A percentile compares a stretch with the other conserved stretches of the same genome.
Conservation (phyloP, 2,329 filamentous ascomycete genomes). For the Ophiostoma perfectum region DNA sequence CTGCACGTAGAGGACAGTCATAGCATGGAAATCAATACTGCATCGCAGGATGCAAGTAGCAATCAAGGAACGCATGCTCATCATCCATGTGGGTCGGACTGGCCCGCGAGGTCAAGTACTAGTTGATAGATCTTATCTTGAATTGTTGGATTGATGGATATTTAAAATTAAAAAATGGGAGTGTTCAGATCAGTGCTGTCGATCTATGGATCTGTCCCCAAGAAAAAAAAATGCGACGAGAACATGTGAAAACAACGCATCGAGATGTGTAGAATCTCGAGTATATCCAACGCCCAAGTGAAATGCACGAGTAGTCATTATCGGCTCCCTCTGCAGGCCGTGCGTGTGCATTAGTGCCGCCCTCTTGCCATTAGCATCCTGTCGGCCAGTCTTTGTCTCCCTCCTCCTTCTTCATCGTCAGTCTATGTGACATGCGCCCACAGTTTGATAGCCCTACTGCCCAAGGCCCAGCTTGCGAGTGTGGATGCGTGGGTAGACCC, state of each 20-base stretch:
- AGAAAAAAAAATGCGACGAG: neutral
- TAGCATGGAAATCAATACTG: neutral
- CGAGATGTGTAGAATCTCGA: neutral
- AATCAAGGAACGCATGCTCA: neutral
- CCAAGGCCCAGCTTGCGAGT: conserved; percentile 66
- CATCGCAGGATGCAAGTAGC: neutral
- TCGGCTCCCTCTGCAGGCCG: neutral
- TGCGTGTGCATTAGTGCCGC: too few relatives aligned
- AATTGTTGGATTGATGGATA: neutral
- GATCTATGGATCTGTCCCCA: neutral
- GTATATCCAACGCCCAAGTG: neutral
- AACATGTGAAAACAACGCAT: neutral
- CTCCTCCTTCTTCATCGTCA: too few relatives aligned
- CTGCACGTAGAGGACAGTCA: neutral
- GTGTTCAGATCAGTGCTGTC: neutral
- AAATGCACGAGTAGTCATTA: neutral
- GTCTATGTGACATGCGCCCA: too few relatives aligned
- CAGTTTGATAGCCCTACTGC: neutral
- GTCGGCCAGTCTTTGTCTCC: neutral
- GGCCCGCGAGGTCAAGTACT: neutral
- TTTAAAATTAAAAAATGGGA: neutral
- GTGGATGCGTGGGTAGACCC: conserved; percentile 73
- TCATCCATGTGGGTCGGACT: neutral
- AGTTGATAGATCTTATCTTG: neutral
- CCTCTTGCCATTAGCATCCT: neutral